A percentile compares a stretch with the other conserved stretches of the same genome.
Conservation (phyloP, 2,329 filamentous ascomycete genomes). For the Penicillium sp. region DNA sequence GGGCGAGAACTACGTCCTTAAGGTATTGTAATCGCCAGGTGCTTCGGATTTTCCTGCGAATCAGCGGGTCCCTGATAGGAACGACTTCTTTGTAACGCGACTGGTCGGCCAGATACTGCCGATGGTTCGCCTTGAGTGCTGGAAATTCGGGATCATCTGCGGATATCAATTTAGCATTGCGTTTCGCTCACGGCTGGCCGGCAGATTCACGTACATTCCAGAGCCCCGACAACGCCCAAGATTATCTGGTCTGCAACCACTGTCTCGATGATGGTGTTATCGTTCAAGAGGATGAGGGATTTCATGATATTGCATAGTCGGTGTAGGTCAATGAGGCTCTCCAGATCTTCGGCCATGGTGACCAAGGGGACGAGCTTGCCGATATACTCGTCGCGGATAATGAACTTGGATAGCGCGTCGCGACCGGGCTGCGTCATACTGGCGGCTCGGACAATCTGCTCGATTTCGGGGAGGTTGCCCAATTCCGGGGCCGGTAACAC, state of each 20-base stretch:
- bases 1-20: slow-evolving; percentile 95
- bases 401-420: slow-evolving; percentile 84
- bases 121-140: slow-evolving; percentile 94
- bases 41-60: slow-evolving; percentile 90
- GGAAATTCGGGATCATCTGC: slow-evolving; percentile 93
- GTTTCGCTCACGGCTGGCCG: neutral
- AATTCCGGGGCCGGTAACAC: slow-evolving; percentile 79
- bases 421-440: slow-evolving; percentile 75
- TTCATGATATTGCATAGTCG: slow-evolving; percentile 98
- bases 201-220: slow-evolving; percentile 68
- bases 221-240: slow-evolving; percentile 87
- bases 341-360: slow-evolving; percentile 85
- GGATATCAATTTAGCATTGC: slow-evolving; percentile 34
- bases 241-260: slow-evolving; percentile 89
- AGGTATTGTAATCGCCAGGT: slow-evolving; percentile 96
- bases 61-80: slow-evolving; percentile 78
- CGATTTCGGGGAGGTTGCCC: slow-evolving; percentile 81
- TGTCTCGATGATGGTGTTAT: slow-evolving; percentile 91
- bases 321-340: slow-evolving; percentile 84
- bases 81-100: slow-evolving; percentile 97
- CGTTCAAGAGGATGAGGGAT: slow-evolving; percentile 89
- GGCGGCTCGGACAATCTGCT: slow-evolving; percentile 79
- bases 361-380: slow-evolving; percentile 84
- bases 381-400: slow-evolving; percentile 86
- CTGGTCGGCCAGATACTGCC: slow-evolving; percentile 86